A percentile compares a stretch with the other conserved stretches of the same genome.
phyloP scores from a whole-genome alignment of 2,329 filamentous ascomycete genomes.

The Orbilia ellipsospora region DNA sequence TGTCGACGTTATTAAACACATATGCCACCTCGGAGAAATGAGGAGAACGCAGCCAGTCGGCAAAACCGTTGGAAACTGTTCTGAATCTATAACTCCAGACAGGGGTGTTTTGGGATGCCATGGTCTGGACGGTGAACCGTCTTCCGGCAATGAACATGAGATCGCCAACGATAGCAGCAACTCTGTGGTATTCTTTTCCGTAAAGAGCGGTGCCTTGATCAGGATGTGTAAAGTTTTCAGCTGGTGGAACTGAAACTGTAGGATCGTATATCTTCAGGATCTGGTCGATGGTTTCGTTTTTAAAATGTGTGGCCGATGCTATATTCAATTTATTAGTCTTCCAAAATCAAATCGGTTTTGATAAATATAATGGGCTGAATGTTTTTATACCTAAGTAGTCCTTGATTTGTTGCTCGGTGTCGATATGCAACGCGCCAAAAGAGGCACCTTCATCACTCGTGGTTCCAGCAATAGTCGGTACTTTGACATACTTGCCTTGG shows the following conservation, averaged over 20 bases:
- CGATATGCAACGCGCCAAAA: conserved; percentile 61
- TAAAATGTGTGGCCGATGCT: conserved; percentile 12
- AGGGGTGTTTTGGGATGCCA: conserved; percentile 65
- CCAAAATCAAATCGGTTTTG: not conserved
- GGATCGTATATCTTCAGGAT: conserved; percentile 12
- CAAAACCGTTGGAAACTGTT: conserved; percentile 66
- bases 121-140: conserved; percentile 67
- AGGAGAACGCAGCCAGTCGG: conserved; percentile 64
- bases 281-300: conserved; percentile 12
- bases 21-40: conserved; percentile 67
- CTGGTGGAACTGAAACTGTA: conserved; percentile 17
- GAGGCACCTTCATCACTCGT: conserved; percentile 74
- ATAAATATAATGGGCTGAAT: not conserved
- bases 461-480: conserved; percentile 72
- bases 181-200: conserved; percentile 66
- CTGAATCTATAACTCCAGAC: conserved; percentile 74
- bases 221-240: conserved; percentile 45
- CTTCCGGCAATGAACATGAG: conserved; percentile 69
- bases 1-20: conserved; percentile 60
- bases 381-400: conserved; percentile 11
- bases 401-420: conserved; percentile 11
- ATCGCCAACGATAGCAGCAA: conserved; percentile 69
- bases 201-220: conserved; percentile 60
- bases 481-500: conserved; percentile 71
- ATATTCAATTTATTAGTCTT: not conserved